These are phyloP conservation scores for Abrus pulchellus DNA, from an alignment of 306 rosid species.

Conservation along the genomic window DNA sequence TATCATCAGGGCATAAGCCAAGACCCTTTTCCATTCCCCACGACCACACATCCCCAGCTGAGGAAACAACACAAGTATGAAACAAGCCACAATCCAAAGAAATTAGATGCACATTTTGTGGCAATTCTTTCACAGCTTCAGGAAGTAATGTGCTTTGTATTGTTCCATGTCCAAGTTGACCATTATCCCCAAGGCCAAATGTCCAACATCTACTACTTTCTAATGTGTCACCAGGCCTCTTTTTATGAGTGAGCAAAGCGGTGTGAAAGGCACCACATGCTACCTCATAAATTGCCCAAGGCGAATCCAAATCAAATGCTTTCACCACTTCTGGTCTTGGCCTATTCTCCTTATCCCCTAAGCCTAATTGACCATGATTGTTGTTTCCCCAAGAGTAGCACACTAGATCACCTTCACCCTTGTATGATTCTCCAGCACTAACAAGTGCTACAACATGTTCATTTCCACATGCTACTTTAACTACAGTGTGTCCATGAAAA, in stretches of 20 bases:
- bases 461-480: slow-evolving; percentile 92
- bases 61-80: slow-evolving; percentile 86
- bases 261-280: slow-evolving; percentile 97
- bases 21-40: slow-evolving; percentile 99
- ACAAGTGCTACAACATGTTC: slow-evolving; percentile 83
- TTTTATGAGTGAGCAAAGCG: slow-evolving; percentile 77
- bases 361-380: slow-evolving; percentile 84
- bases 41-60: slow-evolving; percentile 87
- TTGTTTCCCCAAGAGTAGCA: slow-evolving; percentile 94
- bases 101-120: slow-evolving; percentile 55
- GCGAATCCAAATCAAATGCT: slow-evolving; percentile 60
- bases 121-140: slow-evolving; percentile 71
- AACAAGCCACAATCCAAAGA: slow-evolving; percentile 86
- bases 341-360: slow-evolving; percentile 76
- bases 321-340: slow-evolving; percentile 67
- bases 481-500: slow-evolving; percentile 75
- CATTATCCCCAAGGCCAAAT: slow-evolving; percentile 89
- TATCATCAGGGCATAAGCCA: slow-evolving; percentile 90
- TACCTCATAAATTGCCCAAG: slow-evolving; percentile 68
- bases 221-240: slow-evolving; percentile 54
- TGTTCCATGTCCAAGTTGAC: slow-evolving; percentile 95
- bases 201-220: slow-evolving; percentile 85
- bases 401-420: slow-evolving; percentile 63
- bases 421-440: slow-evolving; percentile 61
- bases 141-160: slow-evolving; percentile 67